Evolutionary conservation across 1,139 yeast species (phyloP).

Genomic region (Suhomyces ambrosiae): DNA sequence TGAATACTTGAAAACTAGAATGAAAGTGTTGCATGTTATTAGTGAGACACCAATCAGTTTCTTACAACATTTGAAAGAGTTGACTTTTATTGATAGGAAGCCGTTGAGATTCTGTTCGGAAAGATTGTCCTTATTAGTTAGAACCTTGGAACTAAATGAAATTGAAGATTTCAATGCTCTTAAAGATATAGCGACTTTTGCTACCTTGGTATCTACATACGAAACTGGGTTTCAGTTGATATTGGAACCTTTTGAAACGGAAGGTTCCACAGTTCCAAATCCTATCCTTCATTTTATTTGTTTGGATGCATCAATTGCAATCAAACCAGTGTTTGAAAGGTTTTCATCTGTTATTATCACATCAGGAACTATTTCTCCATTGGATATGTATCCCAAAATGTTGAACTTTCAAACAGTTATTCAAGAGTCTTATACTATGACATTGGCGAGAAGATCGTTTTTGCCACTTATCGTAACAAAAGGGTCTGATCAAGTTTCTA

Average conservation of each 20-base stretch:
- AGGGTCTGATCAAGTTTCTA: constrained; percentile 97
- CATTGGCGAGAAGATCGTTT: constrained; percentile 87
- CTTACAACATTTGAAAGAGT: constrained; percentile 85
- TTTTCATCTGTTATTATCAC: constrained; percentile 95
- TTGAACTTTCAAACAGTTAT: constrained; percentile 90
- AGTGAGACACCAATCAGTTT: constrained; percentile 96
- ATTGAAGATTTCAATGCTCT: constrained; percentile 91
- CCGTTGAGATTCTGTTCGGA: constrained; percentile 93
- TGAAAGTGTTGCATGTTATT: constrained; percentile 95
- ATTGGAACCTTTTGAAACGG: constrained; percentile 94
- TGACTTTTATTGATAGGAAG: constrained; percentile 88
- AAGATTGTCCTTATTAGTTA: constrained; percentile 79
- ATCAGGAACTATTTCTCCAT: constrained; percentile 96
- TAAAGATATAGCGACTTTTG: constrained; percentile 95
- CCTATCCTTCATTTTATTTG: constrained; percentile 95
- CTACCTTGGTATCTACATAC: constrained; percentile 91
- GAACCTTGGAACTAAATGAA: constrained; percentile 84
- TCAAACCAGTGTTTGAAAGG: constrained; percentile 92
- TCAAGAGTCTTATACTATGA: constrained; percentile 95
- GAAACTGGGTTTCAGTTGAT: constrained; percentile 91
- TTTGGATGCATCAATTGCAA: constrained; percentile 96
- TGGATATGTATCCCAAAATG: constrained; percentile 99
- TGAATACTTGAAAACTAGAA: constrained; percentile 92
- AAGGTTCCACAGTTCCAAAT: constrained; percentile 95
- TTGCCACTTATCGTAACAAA: constrained; percentile 95